Base-by-base conservation (phyloP, 2,329 filamentous ascomycete species). In the Aspergillus flavus region DNA sequence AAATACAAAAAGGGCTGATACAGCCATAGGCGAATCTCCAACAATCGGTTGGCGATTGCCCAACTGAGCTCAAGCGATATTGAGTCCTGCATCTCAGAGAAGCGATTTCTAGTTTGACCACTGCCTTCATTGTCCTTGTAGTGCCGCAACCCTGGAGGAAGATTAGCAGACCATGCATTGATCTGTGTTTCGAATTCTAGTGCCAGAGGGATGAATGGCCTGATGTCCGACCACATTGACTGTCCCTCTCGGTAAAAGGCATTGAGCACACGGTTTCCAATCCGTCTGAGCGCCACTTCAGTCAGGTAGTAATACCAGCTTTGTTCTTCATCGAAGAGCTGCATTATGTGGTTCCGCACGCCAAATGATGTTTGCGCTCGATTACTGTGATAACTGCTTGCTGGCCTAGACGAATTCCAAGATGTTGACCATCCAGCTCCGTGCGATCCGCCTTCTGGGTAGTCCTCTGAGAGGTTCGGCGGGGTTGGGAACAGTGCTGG, bases 221-320 rank as follows among this genome's bases (percentile, higher is more conserved):
- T 62, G 50, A 73, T 68, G 55, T 72, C 63, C 10, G 66, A 59
- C 73, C 73, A 75, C 6, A 57, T 57, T 16, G 43, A 52, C 2
- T 57, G 63, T 9, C 67, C 67, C 28, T 66, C 57, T 26, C 62
- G 59, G 60, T 70, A 77, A 57, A 77, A 76, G 4, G 71, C 68
- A 64, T 76, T 79, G 53, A 80, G 67, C 23, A 81, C 76, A 23
- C 79, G 73, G 59, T 82, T 81, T 46, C 76, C 76, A 50, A 82
- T 79, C 4, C 80, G 74, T 2, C 80, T 70, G 6, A 79, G 71
- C 0, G 80, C 78, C 53, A 82, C 78, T 59, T 82, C 80, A 1
- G 80, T 79, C 7, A 80, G 71, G 58, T 82, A 82, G 65, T 81
- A 81, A 66, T 78, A 81, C 80, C 80, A 81, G 60, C 76, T 78